Conservation (phyloP, 1,284 basidiomycete genomes). For the Ceratobasidium sp. region DNA sequence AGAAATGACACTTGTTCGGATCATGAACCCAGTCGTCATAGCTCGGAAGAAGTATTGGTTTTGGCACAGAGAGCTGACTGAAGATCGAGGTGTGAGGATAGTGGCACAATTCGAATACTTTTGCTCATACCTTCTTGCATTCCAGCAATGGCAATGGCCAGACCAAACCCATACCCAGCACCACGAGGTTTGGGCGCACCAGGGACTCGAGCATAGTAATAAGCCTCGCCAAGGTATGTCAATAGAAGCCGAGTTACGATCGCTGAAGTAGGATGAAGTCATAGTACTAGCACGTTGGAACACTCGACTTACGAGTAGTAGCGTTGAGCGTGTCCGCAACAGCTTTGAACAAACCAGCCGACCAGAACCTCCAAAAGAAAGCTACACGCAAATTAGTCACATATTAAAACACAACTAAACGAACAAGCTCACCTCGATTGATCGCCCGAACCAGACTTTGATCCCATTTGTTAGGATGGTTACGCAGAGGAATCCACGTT, state of each 20-base stretch:
- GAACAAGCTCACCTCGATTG: conserved; percentile 28
- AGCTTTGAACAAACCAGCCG: conserved; percentile 34
- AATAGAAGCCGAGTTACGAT: conserved; percentile 42
- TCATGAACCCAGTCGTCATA: conserved; percentile 46
- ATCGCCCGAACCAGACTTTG: conserved; percentile 40
- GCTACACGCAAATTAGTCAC: conserved; percentile 8
- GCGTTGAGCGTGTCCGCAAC: conserved; percentile 35
- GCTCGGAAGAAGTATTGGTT: conserved; percentile 47
- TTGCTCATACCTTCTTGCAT: conserved; percentile 30
- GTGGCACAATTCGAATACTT: background rate
- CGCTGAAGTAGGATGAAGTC: conserved; percentile 3
- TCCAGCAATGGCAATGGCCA: conserved; percentile 31
- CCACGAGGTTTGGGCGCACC: conserved; percentile 38
- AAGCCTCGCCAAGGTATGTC: conserved; percentile 43
- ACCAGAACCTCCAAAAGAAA: conserved; percentile 41
- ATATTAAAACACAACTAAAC: background rate
- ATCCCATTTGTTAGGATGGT: conserved; percentile 44
- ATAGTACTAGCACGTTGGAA: background rate
- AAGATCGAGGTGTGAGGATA: background rate
- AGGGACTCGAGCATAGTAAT: conserved; percentile 33
- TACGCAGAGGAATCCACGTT: conserved; percentile 32
- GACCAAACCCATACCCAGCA: conserved; percentile 32
- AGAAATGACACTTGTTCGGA: conserved; percentile 43
- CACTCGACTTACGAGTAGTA: conserved; percentile 29
- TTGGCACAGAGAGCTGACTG: conserved; percentile 41